Base-by-base conservation (phyloP, 768 basidiomycete species). In the Lenzites betulinus region DNA sequence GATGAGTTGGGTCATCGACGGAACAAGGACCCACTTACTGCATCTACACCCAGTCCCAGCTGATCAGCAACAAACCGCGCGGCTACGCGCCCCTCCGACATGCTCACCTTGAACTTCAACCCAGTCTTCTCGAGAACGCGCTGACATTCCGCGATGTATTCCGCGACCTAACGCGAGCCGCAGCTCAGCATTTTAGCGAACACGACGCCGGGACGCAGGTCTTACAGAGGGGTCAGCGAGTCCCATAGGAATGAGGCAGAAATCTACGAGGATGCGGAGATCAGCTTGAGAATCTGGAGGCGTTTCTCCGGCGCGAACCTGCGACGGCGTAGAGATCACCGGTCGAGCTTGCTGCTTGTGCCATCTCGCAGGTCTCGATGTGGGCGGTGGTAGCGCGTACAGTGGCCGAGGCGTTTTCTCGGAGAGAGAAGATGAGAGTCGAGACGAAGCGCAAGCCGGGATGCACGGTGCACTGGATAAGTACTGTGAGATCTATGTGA, bases 221-320 rank as follows among this genome's bases (percentile, higher is more conserved):
- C 81, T 47, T 64, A 89, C 93, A 7, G 90, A 93, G 23, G 90
- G 76, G 30, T 85, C 83, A 16, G 73, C 83, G 2, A 89, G 91
- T 57, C 93, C 93, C 55, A 95, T 88, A 13, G 93, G 93, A 57
- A 94, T 87, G 39, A 95, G 83, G 68, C 93, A 95, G 70, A 95
- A 93, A 73, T 95, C 93, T 93, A 60, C 38, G 20, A n/a, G 5
- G 2, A 25, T 3, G 22, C 22, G 22, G 13, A 25, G 25, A 13
- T 22, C 7, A 46, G 13, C 25, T 25, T 2, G 20, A n/a, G 43
- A 25, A 22, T 7, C 4, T 12, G 3, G 48, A 35, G 28, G n/a
- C 28, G 4, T 3, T 35, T 20, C 9, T 18, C 4, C 16, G 20
- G 30, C 48, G 48, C 60, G 41, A 15, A 62, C 61, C 61, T 48